These are phyloP conservation scores for Alternaria sp. DNA, from an alignment of 2,329 filamentous ascomycete genomes.

Conservation along the genomic window DNA sequence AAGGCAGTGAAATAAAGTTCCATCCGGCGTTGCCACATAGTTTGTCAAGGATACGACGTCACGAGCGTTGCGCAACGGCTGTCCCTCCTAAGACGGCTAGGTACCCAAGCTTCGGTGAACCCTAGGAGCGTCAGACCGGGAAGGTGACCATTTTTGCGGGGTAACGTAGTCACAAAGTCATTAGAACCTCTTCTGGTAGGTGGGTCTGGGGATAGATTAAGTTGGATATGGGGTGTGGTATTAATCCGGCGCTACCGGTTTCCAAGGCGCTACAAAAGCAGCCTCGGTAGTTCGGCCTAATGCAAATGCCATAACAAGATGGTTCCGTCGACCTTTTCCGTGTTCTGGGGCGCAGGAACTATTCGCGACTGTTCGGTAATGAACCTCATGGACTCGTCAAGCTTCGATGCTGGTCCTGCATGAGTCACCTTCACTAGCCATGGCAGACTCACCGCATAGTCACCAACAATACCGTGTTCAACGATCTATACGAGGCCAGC, in stretches of 20 bases:
- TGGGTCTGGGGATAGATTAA: slow-evolving; percentile 14
- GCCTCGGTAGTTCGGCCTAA: slow-evolving; percentile 13
- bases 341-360: neutral
- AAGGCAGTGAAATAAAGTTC: neutral
- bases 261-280: neutral
- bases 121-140: neutral
- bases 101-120: neutral
- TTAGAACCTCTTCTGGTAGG: neutral
- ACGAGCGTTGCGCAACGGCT: neutral
- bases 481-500: neutral
- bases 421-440: neutral
- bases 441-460: neutral
- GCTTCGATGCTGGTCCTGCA: neutral
- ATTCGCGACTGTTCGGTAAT: neutral
- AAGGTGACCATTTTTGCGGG: neutral
- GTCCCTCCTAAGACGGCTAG: neutral
- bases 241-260: slow-evolving; percentile 9
- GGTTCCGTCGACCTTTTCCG: neutral
- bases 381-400: neutral
- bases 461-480: neutral
- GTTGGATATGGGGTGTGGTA: slow-evolving; percentile 6
- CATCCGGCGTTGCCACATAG: neutral
- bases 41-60: neutral
- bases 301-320: neutral
- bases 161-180: neutral